phyloP scores from a whole-genome alignment of 2,329 filamentous ascomycete species.

The Hypoxylon sp. region DNA sequence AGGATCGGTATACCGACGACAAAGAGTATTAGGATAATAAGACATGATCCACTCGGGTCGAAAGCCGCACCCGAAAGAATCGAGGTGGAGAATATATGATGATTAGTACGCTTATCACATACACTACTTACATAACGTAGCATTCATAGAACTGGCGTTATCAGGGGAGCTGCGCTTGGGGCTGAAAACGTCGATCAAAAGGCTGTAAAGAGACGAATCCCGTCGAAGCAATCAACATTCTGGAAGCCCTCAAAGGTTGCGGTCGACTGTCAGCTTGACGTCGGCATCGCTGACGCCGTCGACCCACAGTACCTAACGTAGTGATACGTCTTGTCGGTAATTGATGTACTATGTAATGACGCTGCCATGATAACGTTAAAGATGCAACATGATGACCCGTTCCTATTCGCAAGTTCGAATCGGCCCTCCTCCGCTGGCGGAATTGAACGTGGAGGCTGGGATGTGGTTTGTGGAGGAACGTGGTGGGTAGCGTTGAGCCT shows the following conservation, averaged over 20 bases:
- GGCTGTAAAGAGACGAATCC: conserved; percentile 14
- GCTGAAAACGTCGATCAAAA: conserved; percentile 27
- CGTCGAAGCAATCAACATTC: background rate
- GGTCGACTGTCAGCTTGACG: conserved; percentile 7
- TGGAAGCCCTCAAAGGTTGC: conserved; percentile 3
- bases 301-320: background rate
- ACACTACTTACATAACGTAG: conserved; percentile 8
- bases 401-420: conserved; percentile 3
- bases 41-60: conserved; percentile 11
- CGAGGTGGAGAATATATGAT: conserved; percentile 17
- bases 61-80: conserved; percentile 19
- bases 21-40: conserved; percentile 5
- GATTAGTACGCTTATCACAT: background rate
- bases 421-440: conserved; percentile 1
- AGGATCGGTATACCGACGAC: background rate
- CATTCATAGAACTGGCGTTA: conserved; percentile 6
- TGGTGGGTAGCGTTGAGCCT: conserved; percentile 4
- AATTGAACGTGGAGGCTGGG: conserved; percentile 22
- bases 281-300: background rate
- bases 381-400: background rate
- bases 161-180: conserved; percentile 3
- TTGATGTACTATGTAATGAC: conserved; percentile 16
- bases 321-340: conserved; percentile 9
- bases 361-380: conserved; percentile 3
- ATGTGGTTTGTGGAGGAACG: conserved; percentile 23